Evolutionary conservation across 1,139 yeast species (phyloP), one percentile per base, ranked within the genome.

Genomic region (Yamadazyma oceani): DNA sequence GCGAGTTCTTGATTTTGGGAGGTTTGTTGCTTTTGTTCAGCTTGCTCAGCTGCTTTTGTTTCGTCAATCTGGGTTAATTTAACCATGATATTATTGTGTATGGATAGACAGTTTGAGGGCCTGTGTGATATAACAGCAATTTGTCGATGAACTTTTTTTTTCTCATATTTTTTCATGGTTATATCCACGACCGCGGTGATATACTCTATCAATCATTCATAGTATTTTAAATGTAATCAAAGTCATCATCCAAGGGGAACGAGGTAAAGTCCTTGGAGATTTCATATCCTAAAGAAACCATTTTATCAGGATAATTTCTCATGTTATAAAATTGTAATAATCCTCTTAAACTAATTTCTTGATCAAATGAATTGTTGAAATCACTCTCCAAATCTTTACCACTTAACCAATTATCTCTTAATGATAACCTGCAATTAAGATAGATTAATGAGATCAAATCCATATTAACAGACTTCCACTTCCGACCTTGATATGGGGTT

Each of bases 381-480:
- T 85, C 94, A 25, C 78, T 77, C 34, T 87, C 83, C 22, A 87
- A 75, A 52, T 87, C 96, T 42, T 76, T 76, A 0, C 96, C 95
- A 40, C 89, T 82, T 21, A 92, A 71, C 98, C 98, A 92, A 51
- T 82, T 84, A 54, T 90, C 97, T 43, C 82, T 76, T 36, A 92
- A 63, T 13, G 81, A 78, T 23, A 90, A 66, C 46, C 80, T 76
- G 50, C 89, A 77, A 52, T 87, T 82, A 33, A 92, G 62, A 54
- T 86, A 92, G 2, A 92, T 89, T 44, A 86, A 82, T 0, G 97
- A 88, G 6, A 94, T 87, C 39, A 92, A 66, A 50, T 89, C 96
- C 97, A 94, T 92, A 56, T 92, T 94, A 46, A 81, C 77, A 11
- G 89, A 78, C 50, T 89, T 83, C 99, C 99, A 92, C 58, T 90